Conservation (phyloP, 495 filamentous ascomycete genomes). For the Xylaria venustula region DNA sequence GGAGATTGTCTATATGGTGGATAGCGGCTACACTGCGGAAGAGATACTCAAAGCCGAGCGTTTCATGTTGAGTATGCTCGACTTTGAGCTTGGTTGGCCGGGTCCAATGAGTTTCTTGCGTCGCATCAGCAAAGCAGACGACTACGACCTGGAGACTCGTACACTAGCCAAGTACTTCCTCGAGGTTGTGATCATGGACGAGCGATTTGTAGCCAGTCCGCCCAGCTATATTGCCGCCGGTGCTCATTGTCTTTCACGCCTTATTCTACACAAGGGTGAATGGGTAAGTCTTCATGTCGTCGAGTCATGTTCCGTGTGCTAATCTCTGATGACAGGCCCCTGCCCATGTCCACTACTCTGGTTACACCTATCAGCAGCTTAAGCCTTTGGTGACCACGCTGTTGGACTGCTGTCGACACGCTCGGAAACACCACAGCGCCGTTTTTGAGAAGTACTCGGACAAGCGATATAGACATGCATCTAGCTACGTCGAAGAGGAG, state of each 20-base stretch:
- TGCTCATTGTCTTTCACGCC: conserved; percentile 87
- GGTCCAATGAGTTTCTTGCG: conserved; percentile 98
- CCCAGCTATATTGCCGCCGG: conserved; percentile 90
- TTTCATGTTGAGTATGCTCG: conserved; percentile 94
- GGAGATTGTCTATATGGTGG: conserved; percentile 98
- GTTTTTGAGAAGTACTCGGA: conserved; percentile 91
- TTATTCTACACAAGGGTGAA: conserved; percentile 82
- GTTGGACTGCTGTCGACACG: conserved; percentile 81
- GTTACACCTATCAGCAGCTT: conserved; percentile 84
- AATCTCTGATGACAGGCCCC: conserved; percentile 54
- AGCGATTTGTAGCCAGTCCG: conserved; percentile 87
- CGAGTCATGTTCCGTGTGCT: conserved; percentile 21
- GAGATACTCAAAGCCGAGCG: conserved; percentile 97
- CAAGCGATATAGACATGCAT: conserved; percentile 76
- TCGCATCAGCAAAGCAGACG: conserved; percentile 96
- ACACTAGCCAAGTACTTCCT: conserved; percentile 98
- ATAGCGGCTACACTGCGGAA: conserved; percentile 80
- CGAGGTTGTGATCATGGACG: conserved; percentile 96
- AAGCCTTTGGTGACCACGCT: conserved; percentile 72
- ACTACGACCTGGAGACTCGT: conserved; percentile 93
- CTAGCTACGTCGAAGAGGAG: conserved; percentile 74
- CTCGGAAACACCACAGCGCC: conserved; percentile 74
- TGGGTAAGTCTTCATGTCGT: conserved; percentile 68
- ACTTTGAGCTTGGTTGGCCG: conserved; percentile 94
- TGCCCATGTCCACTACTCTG: conserved; percentile 85